Evolutionary conservation across 1,284 basidiomycete species (phyloP).

Genomic region (Athelia sp.): DNA sequence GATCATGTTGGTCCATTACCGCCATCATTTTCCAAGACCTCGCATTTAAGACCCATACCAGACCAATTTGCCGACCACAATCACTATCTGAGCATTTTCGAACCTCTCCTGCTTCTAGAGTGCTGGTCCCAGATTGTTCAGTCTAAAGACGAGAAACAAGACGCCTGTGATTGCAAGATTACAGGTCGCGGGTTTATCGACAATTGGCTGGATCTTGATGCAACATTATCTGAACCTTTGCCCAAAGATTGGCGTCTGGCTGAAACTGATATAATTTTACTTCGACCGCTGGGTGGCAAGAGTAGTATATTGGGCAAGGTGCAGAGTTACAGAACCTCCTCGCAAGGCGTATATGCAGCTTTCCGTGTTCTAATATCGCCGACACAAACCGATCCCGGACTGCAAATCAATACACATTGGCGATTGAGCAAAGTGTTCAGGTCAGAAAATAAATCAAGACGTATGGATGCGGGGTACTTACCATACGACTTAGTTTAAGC

Average conservation of each 20-base stretch:
- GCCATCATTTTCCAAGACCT: conserved; percentile 36
- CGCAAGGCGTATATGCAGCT: conserved; percentile 44
- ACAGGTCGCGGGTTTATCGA: conserved; percentile 62
- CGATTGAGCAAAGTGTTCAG: conserved; percentile 78
- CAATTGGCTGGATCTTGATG: conserved; percentile 72
- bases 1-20: conserved; percentile 60
- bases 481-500: conserved; percentile 66
- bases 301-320: conserved; percentile 74
- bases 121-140: conserved; percentile 88
- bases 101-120: conserved; percentile 88
- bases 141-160: conserved; percentile 63
- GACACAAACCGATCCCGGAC: conserved; percentile 46
- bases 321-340: conserved; percentile 54
- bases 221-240: conserved; percentile 50
- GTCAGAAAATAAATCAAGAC: conserved; percentile 34
- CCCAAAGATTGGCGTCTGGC: conserved; percentile 70
- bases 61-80: conserved; percentile 60
- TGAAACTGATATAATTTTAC: conserved; percentile 78
- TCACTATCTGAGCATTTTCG: conserved; percentile 76
- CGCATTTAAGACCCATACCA: conserved; percentile 46
- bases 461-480: no score
- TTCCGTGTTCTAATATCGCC: conserved; percentile 43
- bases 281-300: conserved; percentile 49
- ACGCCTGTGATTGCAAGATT: conserved; percentile 55
- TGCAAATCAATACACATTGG: conserved; percentile 68